phyloP scores from a whole-genome alignment of 2,329 filamentous ascomycete species.

The Pseudopyrenochaeta lycopersici region DNA sequence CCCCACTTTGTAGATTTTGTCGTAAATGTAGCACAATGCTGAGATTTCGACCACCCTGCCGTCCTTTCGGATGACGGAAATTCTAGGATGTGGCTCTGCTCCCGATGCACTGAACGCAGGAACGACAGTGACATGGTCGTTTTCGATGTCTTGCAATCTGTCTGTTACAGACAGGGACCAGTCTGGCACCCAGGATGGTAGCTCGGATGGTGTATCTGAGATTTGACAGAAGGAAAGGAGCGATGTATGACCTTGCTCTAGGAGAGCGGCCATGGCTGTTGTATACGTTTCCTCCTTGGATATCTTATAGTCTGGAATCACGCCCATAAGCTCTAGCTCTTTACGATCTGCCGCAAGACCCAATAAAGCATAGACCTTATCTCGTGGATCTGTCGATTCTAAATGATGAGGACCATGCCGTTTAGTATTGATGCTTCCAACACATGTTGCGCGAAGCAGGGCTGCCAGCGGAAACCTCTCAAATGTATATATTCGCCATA shows the following conservation, averaged over 20 bases:
- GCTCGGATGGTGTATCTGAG: neutral
- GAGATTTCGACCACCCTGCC: neutral
- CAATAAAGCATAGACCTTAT: constrained; percentile 22
- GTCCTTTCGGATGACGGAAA: neutral
- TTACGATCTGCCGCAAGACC: constrained; percentile 16
- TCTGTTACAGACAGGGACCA: constrained; percentile 16
- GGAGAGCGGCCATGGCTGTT: constrained; percentile 13
- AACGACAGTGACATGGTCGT: constrained; percentile 16
- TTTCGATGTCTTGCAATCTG: constrained; percentile 17
- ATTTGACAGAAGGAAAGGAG: constrained; percentile 16
- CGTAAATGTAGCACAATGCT: neutral
- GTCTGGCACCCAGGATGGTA: constrained; percentile 21
- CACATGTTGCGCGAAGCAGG: constrained; percentile 20
- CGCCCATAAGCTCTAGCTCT: constrained; percentile 4
- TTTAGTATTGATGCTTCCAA: constrained; percentile 7
- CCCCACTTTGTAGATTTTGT: neutral
- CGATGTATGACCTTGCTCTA: constrained; percentile 19
- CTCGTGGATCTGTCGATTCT: constrained; percentile 16
- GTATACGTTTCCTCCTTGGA: constrained; percentile 9
- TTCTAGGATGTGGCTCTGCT: neutral
- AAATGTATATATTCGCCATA: constrained; percentile 7
- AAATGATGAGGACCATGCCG: constrained; percentile 12
- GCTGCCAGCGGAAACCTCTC: constrained; percentile 11
- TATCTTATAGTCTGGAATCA: constrained; percentile 15
- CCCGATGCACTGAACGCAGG: constrained; percentile 8